Evolutionary conservation across 164 flowering plant species (phyloP).

Genomic region (Magnolia officinalis): DNA sequence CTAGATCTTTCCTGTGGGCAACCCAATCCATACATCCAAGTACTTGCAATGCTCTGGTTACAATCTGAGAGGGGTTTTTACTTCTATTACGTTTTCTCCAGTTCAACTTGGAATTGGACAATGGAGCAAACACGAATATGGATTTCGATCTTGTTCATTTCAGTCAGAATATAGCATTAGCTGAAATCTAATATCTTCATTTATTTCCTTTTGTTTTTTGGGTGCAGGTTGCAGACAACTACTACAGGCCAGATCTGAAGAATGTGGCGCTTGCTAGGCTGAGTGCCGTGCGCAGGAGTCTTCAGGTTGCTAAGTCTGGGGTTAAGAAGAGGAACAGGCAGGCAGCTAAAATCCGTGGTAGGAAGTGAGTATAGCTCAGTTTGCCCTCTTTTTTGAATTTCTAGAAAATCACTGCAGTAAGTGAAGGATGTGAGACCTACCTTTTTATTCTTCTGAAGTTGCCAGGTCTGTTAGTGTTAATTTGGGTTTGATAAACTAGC

Average conservation of each 20-base stretch:
- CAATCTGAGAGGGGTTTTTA: neutral
- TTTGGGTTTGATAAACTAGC: too few species aligned
- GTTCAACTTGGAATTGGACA: neutral
- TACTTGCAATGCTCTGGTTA: neutral
- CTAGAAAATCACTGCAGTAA: neutral
- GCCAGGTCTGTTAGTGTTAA: neutral
- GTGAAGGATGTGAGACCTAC: neutral
- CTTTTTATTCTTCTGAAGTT: neutral
- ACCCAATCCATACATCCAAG: neutral
- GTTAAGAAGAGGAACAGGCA: slow-evolving; percentile 88
- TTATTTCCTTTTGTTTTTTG: neutral
- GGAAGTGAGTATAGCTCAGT: slow-evolving; percentile 31
- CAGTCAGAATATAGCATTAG: neutral
- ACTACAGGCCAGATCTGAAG: slow-evolving; percentile 86
- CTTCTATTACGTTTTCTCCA: neutral
- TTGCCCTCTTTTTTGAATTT: neutral
- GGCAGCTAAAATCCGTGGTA: slow-evolving; percentile 16
- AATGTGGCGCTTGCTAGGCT: slow-evolving; percentile 84
- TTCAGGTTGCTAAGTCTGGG: slow-evolving; percentile 82
- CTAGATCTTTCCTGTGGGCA: too few species aligned
- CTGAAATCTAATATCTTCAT: neutral
- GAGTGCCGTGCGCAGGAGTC: slow-evolving; percentile 72
- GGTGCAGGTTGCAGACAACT: slow-evolving; percentile 66
- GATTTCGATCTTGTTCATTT: neutral
- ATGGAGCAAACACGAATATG: neutral